These are phyloP conservation scores for Prunus salicina DNA, from an alignment of 306 rosid species.

Conservation along the genomic window DNA sequence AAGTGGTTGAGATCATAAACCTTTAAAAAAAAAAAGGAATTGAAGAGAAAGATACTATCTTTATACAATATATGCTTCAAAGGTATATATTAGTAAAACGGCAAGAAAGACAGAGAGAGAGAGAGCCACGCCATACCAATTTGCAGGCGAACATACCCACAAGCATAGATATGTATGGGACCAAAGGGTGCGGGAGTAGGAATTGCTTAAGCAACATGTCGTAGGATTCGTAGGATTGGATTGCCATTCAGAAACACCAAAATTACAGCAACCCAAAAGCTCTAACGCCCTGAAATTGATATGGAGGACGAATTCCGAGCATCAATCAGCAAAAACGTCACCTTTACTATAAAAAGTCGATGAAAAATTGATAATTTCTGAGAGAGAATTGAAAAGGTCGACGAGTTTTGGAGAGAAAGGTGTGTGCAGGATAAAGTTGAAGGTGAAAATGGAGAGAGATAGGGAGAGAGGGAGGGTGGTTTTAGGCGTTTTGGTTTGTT, in stretches of 20 bases:
- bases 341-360: neutral
- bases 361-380: neutral
- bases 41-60: slow-evolving; percentile 7
- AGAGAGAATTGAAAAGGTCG: neutral
- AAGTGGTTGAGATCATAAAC: slow-evolving; percentile 67
- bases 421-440: neutral
- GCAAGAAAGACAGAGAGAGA: neutral
- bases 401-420: neutral
- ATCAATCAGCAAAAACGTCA: neutral
- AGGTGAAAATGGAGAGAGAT: neutral
- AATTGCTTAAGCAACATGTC: slow-evolving; percentile 61
- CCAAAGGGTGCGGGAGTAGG: slow-evolving; percentile 53
- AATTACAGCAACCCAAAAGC: slow-evolving; percentile 35
- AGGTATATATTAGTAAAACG: neutral
- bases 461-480: neutral
- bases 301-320: neutral
- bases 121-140: slow-evolving; percentile 48
- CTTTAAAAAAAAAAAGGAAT: slow-evolving; percentile 32
- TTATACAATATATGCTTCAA: neutral
- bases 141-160: slow-evolving; percentile 78
- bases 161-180: slow-evolving; percentile 62
- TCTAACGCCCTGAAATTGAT: neutral
- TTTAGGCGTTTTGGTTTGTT: neutral
- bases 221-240: slow-evolving; percentile 65
- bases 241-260: slow-evolving; percentile 55